A percentile compares a stretch with the other conserved stretches of the same genome.
Evolutionary conservation across 768 basidiomycete species (phyloP).

Genomic region (Boletus sp.): DNA sequence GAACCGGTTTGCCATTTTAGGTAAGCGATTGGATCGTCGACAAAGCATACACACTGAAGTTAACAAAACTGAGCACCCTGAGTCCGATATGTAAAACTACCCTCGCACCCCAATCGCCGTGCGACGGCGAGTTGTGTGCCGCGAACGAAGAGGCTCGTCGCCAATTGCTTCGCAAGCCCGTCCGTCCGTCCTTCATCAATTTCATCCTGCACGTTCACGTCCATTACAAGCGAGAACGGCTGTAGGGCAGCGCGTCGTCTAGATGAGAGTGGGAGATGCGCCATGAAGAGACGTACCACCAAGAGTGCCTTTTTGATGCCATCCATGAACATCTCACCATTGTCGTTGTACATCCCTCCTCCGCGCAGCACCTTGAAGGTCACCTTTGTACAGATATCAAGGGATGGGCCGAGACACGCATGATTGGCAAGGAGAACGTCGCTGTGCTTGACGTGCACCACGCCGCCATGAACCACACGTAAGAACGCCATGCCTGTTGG

Average conservation of each 20-base stretch:
- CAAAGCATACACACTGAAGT: too few species aligned
- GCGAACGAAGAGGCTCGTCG: slow-evolving; percentile 71
- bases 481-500: slow-evolving; percentile 55
- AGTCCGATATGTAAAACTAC: too few species aligned
- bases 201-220: slow-evolving; percentile 58
- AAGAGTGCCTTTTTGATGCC: slow-evolving; percentile 70
- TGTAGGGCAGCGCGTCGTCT: slow-evolving; percentile 29
- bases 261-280: background rate
- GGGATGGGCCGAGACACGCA: slow-evolving; percentile 76
- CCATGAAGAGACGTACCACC: slow-evolving; percentile 50
- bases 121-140: slow-evolving; percentile 86
- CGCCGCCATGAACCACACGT: slow-evolving; percentile 76
- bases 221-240: slow-evolving; percentile 81
- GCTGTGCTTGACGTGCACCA: slow-evolving; percentile 74
- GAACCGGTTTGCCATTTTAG: too few species aligned
- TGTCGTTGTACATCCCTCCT: slow-evolving; percentile 72
- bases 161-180: slow-evolving; percentile 71
- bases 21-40: too few species aligned
- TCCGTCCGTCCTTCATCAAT: slow-evolving; percentile 63
- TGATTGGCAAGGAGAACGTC: slow-evolving; percentile 78
- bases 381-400: slow-evolving; percentile 78
- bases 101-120: slow-evolving; percentile 67
- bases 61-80: too few species aligned
- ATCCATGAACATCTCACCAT: slow-evolving; percentile 63
- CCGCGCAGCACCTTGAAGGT: slow-evolving; percentile 83